Evolutionary conservation across 164 flowering plant species (phyloP).

Genomic region (Piper betle): DNA sequence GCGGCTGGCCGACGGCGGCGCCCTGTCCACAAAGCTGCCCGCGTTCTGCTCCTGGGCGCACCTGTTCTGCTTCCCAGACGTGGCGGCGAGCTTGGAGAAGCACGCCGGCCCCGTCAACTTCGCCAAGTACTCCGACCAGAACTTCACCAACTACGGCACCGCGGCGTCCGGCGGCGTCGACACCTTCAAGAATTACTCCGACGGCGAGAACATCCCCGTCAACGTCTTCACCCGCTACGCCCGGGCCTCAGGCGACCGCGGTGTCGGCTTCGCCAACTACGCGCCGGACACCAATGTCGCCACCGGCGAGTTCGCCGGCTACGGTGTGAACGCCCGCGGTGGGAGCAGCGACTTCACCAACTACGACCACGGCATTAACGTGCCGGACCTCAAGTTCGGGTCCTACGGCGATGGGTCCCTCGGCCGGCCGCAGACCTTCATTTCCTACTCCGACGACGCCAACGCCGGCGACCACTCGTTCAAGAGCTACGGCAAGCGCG

Average conservation of each 20-base stretch:
- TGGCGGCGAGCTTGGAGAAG: constrained; percentile 11
- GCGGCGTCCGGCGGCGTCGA: constrained; percentile 32
- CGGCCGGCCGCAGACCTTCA: constrained; percentile 15
- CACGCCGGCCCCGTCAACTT: constrained; percentile 16
- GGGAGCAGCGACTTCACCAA: neutral
- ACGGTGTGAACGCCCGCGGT: neutral
- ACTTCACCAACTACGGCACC: constrained; percentile 70
- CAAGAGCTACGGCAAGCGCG: constrained; percentile 33
- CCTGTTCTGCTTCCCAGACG: constrained; percentile 53
- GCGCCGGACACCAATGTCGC: neutral
- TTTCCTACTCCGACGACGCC: constrained; percentile 26
- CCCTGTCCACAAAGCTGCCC: constrained; percentile 34
- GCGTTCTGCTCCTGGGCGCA: constrained; percentile 58
- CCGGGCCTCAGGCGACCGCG: constrained; percentile 28
- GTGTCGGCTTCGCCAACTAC: constrained; percentile 25
- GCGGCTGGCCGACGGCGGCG: constrained; percentile 36
- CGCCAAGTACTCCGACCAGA: constrained; percentile 21
- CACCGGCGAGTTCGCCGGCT: neutral
- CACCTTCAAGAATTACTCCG: constrained; percentile 50
- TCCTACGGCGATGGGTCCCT: neutral
- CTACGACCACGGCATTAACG: neutral
- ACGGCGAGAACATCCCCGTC: constrained; percentile 19
- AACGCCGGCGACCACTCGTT: constrained; percentile 35
- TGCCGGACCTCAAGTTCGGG: neutral
- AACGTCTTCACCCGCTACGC: constrained; percentile 52